A percentile compares a stretch with the other conserved stretches of the same genome.
Evolutionary conservation across 1,284 basidiomycete species (phyloP).

Genomic region (Trametes polyzona): DNA sequence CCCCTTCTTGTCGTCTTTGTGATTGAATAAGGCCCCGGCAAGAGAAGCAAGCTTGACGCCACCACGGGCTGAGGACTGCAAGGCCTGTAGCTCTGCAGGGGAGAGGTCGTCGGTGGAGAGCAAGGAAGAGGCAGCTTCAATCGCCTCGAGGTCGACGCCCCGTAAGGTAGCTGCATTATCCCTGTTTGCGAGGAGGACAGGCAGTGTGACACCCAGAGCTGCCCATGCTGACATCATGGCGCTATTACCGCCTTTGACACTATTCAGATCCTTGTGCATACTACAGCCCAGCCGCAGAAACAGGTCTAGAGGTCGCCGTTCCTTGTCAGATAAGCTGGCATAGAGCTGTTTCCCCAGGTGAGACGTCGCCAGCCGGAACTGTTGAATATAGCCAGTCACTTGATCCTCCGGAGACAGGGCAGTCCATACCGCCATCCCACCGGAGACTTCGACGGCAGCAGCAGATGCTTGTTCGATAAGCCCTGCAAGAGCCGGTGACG

Average conservation of each 20-base stretch:
- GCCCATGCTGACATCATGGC: slow-evolving; percentile 23
- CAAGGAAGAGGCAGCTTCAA: slow-evolving; percentile 7
- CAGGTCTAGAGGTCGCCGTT: slow-evolving; percentile 14
- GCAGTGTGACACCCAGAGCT: slow-evolving; percentile 11
- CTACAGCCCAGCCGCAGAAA: slow-evolving; percentile 42
- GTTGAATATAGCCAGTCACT: not conserved
- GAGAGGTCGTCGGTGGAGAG: not conserved
- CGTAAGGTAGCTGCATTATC: slow-evolving; percentile 27
- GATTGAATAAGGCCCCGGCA: slow-evolving; percentile 33
- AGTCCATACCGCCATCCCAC: slow-evolving; percentile 26
- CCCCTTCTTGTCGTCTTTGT: slow-evolving; percentile 30
- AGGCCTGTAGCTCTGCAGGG: slow-evolving; percentile 16
- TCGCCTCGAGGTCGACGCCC: not conserved
- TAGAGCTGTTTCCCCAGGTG: not conserved
- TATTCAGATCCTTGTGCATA: slow-evolving; percentile 46
- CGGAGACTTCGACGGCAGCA: slow-evolving; percentile 11
- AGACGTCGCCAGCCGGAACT: not conserved
- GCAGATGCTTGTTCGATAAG: not conserved
- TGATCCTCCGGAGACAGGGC: slow-evolving; percentile 24
- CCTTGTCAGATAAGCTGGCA: not conserved
- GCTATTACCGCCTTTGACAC: slow-evolving; percentile 35
- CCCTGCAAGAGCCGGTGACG: not conserved
- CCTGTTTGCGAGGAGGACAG: slow-evolving; percentile 34
- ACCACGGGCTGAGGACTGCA: slow-evolving; percentile 29
- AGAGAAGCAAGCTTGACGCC: slow-evolving; percentile 34